phyloP scores from a whole-genome alignment of 169 alveolate genomes.

The Cryptosporidium meleagridis region DNA sequence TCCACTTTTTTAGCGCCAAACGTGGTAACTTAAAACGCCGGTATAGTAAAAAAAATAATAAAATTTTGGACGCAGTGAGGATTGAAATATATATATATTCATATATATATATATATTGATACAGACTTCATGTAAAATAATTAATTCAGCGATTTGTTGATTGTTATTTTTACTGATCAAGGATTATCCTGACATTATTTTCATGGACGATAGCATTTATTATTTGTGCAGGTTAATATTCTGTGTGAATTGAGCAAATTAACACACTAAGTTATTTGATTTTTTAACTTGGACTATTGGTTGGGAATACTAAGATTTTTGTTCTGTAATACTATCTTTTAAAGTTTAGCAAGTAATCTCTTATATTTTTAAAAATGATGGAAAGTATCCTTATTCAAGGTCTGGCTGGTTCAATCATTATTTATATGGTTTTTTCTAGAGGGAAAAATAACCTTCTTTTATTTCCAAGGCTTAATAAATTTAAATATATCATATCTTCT shows the following conservation, averaged over 20 bases:
- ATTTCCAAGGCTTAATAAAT: conserved; percentile 35
- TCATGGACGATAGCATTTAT: background rate
- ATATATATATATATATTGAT: no score
- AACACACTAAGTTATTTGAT: background rate
- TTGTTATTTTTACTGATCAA: no score
- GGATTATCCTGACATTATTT: background rate
- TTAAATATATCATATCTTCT: background rate
- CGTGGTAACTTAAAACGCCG: background rate
- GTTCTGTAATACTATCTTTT: no score
- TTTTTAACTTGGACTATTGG: background rate
- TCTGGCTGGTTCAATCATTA: conserved; percentile 18
- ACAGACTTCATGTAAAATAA: no score
- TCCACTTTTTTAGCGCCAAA: conserved; percentile 27
- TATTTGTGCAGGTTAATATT: background rate
- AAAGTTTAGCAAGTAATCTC: background rate
- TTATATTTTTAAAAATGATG: conserved; percentile 15
- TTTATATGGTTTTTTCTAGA: conserved; percentile 20
- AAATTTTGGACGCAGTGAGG: background rate
- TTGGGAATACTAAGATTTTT: background rate
- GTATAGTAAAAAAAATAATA: background rate
- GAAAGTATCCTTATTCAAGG: conserved; percentile 54
- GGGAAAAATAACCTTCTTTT: background rate
- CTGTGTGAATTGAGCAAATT: background rate
- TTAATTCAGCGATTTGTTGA: background rate
- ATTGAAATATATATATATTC: no score